Base-by-base conservation (phyloP, 768 basidiomycete species). In the Hypholoma sublateritium region DNA sequence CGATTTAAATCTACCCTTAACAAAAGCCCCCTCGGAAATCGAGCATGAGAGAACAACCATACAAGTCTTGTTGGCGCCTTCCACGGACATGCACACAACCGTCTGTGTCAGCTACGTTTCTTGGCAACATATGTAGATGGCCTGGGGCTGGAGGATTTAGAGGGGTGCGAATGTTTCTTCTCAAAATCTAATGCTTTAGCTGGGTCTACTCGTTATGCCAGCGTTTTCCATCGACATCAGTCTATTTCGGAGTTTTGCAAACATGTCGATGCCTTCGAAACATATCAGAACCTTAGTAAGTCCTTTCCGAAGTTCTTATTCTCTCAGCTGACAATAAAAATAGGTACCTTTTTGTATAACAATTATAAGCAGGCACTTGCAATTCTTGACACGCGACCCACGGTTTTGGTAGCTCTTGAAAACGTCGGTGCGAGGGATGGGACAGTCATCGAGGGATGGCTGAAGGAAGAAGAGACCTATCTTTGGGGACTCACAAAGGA, bases 211-310 rank as follows among this genome's bases (percentile, higher is more conserved):
- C 56, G 57, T 3, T 58, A 55, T 36, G 25, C 51, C 16, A 45
- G 51, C 17, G 17, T 16, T 6, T 71, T 65, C 37, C 68, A 68
- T 49, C 58, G 57, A 12, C 58, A 53, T 13, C 69, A 66, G 53
- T 36, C 37, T 3, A 70, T 70, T 45, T 51, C 47, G 11, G 53
- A 55, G 45, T 62, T 44, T 34, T 44, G 60, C 12, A 12, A 28
- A 4, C 58, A 65, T 28, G 61, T 25, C 4, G 62, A 64, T 39
- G 49, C 43, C 37, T 61, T 60, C 48, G 67, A 70, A 19, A 66
- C 59, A 13, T 70, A 63, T 50, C 52, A 47, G 25, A 62, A 56
- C 35, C 62, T 67, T 8, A 65, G 67, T 67, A 56, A 19, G 45
- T 60, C 60, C 46, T 35, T 65, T 5, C 12, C 57, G 1, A 59